Conservation (phyloP, 164 flowering plant genomes). For the Magnolia kwangsiensis region DNA sequence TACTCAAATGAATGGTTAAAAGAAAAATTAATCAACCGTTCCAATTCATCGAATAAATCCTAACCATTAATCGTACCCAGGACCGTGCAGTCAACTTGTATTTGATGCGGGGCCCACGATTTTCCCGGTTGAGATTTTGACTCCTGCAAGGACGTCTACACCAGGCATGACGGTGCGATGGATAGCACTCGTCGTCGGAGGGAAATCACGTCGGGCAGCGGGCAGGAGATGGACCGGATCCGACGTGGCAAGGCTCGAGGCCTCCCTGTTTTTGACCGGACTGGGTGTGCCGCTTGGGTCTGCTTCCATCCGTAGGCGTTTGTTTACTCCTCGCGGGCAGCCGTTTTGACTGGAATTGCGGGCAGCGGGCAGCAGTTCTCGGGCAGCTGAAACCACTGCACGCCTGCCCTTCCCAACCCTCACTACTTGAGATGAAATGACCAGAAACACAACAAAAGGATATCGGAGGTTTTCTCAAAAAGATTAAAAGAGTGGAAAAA, state of each 20-base stretch:
- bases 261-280: background rate
- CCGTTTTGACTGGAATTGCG: background rate
- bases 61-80: too few species aligned
- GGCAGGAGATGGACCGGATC: background rate
- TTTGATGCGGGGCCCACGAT: background rate
- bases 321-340: background rate
- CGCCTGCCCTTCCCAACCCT: slow-evolving; percentile 6
- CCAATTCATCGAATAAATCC: too few species aligned
- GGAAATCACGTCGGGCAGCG: background rate
- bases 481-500: background rate
- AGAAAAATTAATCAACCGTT: too few species aligned
- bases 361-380: slow-evolving; percentile 1
- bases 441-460: slow-evolving; percentile 26
- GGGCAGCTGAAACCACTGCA: slow-evolving; percentile 1
- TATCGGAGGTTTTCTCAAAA: background rate
- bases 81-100: too few species aligned
- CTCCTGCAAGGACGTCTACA: background rate
- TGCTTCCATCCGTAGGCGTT: background rate
- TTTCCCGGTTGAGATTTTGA: background rate
- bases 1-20: too few species aligned
- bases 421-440: slow-evolving; percentile 14
- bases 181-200: background rate
- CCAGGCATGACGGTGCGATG: too few species aligned
- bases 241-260: background rate
- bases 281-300: background rate